Evolutionary conservation across 106 monocot genomes (phyloP), one percentile per base, ranked within the genome.

Genomic region (Triglochin maritima): DNA sequence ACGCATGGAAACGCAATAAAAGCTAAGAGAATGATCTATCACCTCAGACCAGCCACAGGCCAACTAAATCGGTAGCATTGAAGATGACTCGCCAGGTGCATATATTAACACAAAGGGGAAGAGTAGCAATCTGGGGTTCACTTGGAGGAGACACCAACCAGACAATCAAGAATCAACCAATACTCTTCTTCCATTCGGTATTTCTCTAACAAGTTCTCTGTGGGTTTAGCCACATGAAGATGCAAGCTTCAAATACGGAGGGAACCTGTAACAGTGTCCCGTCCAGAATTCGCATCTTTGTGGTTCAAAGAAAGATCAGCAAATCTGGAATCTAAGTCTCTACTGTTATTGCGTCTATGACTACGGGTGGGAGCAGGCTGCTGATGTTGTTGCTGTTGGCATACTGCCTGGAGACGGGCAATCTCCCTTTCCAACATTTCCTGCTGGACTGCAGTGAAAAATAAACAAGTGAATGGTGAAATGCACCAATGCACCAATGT

Each of bases 381-480:
- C n/a, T n/a, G n/a, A n/a, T n/a, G n/a, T n/a, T n/a, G n/a, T n/a
- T n/a, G 92, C 47, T 89, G 89, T 65, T 82, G 89, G 60, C 77
- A 81, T 7, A 87, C 55, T 52, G 57, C 50, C 61, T 79, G 74
- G n/a, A 95, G 79, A 59, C 87, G 90, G 71, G 81, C 80, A 67
- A 90, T 83, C 74, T 95, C 94, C 64, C 78, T 74, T 61, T 95
- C 90, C 46, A 95, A 78, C 82, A 85, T 95, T 77, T 95, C 94
- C 61, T 95, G 85, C 70, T 95, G 90, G 71, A 85, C 94, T 95
- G 87, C 69, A 81, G 55, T 49, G 17, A 60, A 43, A 43, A 3
- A 41, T 63, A 63, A 60, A 47, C 10, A 44, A 9, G 17, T 9
- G 17, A 3, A 12, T 12, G 14, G 14, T 55, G 55, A 12, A n/a